Conservation (phyloP, 257 asterid genomes). For the Perilla frutescens region DNA sequence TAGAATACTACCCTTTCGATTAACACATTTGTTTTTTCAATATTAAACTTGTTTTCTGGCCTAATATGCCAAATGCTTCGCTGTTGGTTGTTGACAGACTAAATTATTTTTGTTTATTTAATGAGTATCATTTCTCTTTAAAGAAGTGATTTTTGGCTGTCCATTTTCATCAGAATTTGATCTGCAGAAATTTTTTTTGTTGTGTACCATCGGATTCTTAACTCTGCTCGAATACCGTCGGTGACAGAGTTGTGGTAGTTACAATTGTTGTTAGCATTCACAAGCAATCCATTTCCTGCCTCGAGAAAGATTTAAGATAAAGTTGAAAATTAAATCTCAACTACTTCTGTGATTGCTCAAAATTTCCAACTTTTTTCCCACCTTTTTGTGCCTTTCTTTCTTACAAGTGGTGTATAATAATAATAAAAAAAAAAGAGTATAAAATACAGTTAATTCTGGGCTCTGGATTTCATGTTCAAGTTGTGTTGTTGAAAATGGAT, state of each 20-base stretch:
- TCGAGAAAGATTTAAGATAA: constrained; percentile 51
- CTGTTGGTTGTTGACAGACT: constrained; percentile 43
- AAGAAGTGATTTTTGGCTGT: constrained; percentile 1
- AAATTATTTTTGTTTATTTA: background rate
- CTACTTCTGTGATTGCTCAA: constrained; percentile 47
- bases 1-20: constrained; percentile 9
- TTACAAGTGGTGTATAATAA: background rate
- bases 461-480: constrained; percentile 7
- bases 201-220: constrained; percentile 6
- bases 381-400: background rate
- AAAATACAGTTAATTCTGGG: background rate
- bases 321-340: constrained; percentile 38
- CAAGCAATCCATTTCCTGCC: constrained; percentile 56
- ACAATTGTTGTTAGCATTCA: constrained; percentile 59
- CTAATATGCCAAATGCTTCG: constrained; percentile 30
- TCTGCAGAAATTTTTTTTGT: background rate
- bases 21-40: constrained; percentile 25
- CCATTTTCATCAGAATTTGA: constrained; percentile 3
- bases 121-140: background rate
- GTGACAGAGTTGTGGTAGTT: constrained; percentile 51
- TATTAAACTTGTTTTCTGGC: constrained; percentile 4
- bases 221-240: constrained; percentile 32
- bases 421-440: background rate
- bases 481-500: constrained; percentile 62
- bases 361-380: constrained; percentile 2